Evolutionary conservation across 768 basidiomycete species (phyloP), one percentile per base, ranked within the genome.

Genomic region (Macrolepiota dolichaula): DNA sequence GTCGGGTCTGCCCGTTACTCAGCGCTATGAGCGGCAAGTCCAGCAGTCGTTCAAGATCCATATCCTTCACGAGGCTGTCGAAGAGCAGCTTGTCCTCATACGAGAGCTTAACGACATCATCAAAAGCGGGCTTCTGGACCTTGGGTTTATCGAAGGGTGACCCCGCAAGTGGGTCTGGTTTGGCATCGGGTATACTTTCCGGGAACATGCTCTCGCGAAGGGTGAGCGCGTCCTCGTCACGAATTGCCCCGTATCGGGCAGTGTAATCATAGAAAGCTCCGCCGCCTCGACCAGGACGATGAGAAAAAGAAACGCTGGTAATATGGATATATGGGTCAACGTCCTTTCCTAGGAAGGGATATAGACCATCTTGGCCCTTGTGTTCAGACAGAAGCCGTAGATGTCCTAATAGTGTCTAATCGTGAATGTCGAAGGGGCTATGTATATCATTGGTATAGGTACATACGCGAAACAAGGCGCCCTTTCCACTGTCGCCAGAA

Each of bases 191-290:
- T 22, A 80, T 74, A 40, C 74, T 79, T 62, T 85, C 81, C 2
- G 83, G 80, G 63, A 85, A 81, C 76, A 94, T 81, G 61, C 81
- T 86, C 66, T 95, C 79, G 7, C 87, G 78, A 24, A 96, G 80
- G 0, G 95, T 93, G 55, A 86, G 71, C 29, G 83, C 81, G 68
- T 96, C 96, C 68, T 89, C 92, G 17, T 96, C 95, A 17, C 90
- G 79, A 40, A 94, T 83, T 0, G 92, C 89, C 22, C 92, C 94
- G 70, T 98, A 98, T 2, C 95, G 85, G 2, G 95, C 94, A 0
- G 94, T 91, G 68, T 90, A 97, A 74, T 98, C 96, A 62, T 91
- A 90, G 75, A 98, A 98, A 11, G 83, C 91, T 7, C 88, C 87
- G 0, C 84, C 84, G 1, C 77, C 77, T 19, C 80, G 77, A 1